Percentiles rank a stretch among this genome's conserved stretches.
phyloP scores from a whole-genome alignment of 1,139 yeast species.

The Saccharomyces hybrid region DNA sequence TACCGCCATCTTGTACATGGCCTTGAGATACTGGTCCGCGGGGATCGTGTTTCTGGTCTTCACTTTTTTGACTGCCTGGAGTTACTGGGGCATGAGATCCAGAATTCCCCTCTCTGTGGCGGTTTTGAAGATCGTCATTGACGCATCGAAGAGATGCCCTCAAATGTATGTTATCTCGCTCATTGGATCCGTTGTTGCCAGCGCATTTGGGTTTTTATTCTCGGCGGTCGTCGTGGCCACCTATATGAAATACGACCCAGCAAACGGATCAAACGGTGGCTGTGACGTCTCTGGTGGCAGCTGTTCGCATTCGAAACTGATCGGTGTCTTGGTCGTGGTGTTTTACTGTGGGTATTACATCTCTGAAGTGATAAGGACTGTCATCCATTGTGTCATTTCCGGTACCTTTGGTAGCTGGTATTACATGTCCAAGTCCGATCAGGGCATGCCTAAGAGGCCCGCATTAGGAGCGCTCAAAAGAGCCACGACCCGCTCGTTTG shows the following conservation, averaged over 20 bases:
- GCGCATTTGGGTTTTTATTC: conserved; percentile 59
- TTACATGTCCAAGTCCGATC: conserved; percentile 66
- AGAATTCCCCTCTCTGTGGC: conserved; percentile 71
- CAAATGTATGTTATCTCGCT: conserved; percentile 59
- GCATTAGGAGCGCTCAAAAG: conserved; percentile 77
- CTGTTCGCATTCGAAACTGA: conserved; percentile 59
- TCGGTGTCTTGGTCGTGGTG: conserved; percentile 59
- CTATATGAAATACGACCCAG: conserved; percentile 62
- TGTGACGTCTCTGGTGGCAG: conserved; percentile 53
- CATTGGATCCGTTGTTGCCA: conserved; percentile 57
- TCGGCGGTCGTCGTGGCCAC: conserved; percentile 64
- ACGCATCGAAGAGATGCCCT: conserved; percentile 65
- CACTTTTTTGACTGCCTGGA: conserved; percentile 56
- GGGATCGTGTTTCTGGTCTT: conserved; percentile 68
- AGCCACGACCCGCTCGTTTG: conserved; percentile 80
- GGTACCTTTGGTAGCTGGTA: conserved; percentile 93
- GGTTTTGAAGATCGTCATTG: conserved; percentile 63
- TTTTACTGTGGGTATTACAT: conserved; percentile 84
- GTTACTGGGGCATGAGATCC: conserved; percentile 65
- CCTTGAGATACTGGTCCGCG: conserved; percentile 60
- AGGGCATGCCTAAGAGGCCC: conserved; percentile 75
- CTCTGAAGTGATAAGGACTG: conserved; percentile 74
- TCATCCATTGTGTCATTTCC: conserved; percentile 77
- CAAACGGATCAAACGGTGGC: conserved; percentile 37
- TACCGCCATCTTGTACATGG: conserved; percentile 66